Conservation (phyloP, 257 asterid species). For the Solanum clarkiae region DNA sequence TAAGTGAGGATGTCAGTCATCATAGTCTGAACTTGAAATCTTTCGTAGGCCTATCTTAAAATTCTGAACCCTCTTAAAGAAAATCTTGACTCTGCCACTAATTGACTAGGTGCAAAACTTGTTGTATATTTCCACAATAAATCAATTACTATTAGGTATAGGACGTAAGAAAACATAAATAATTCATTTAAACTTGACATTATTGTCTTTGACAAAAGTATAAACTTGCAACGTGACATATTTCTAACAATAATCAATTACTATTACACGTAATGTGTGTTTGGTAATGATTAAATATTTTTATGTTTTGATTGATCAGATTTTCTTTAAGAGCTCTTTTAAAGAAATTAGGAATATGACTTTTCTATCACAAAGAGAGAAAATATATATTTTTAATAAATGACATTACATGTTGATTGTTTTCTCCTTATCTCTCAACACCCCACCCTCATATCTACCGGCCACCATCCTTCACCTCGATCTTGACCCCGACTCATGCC, state of each 20-base stretch:
- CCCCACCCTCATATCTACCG: too few species aligned
- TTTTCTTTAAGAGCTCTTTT: background rate
- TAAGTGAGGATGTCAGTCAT: too few species aligned
- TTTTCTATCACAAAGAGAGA: background rate
- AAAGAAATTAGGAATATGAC: too few species aligned
- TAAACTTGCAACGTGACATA: background rate
- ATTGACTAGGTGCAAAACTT: background rate
- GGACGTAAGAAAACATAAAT: background rate
- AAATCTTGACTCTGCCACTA: too few species aligned
- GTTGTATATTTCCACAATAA: background rate
- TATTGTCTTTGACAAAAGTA: background rate
- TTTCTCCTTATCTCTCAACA: background rate
- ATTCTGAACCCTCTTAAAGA: too few species aligned
- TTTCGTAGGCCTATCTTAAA: too few species aligned
- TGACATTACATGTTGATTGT: background rate
- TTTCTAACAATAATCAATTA: background rate
- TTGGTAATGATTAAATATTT: background rate
- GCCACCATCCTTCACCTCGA: background rate
- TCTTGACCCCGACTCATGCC: background rate
- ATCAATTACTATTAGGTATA: background rate
- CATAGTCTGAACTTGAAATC: too few species aligned
- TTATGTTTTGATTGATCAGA: background rate
- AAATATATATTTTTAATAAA: too few species aligned
- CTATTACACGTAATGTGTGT: background rate
- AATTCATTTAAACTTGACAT: background rate